Conservation (phyloP, 2,329 filamentous ascomycete species). For the Diaporthe destruens region DNA sequence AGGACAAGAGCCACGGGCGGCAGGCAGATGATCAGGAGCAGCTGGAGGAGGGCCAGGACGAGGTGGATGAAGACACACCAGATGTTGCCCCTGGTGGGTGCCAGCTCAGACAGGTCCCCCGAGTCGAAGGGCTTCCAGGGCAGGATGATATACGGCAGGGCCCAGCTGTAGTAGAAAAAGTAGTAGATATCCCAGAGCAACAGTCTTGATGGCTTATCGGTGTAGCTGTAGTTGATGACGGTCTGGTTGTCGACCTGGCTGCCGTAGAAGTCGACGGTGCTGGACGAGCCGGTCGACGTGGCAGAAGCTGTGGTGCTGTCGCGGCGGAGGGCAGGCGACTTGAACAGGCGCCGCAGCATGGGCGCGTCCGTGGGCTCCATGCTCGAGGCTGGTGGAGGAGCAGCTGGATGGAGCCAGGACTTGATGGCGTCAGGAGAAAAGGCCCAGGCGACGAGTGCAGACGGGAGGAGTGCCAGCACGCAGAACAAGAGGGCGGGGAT, state of each 20-base stretch:
- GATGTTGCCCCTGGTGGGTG: constrained; percentile 68
- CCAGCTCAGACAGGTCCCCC: constrained; percentile 73
- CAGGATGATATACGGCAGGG: constrained; percentile 71
- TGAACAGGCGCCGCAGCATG: constrained; percentile 11
- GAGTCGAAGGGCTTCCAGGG: constrained; percentile 67
- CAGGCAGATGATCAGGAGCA: constrained; percentile 69
- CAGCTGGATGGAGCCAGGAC: constrained; percentile 4
- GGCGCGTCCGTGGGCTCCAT: constrained; percentile 23
- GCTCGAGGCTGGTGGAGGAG: constrained; percentile 10
- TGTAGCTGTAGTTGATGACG: constrained; percentile 73
- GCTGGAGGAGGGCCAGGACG: constrained; percentile 70
- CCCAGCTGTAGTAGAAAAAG: constrained; percentile 67
- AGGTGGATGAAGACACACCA: constrained; percentile 69
- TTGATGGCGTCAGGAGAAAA: background rate
- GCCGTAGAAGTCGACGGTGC: constrained; percentile 60
- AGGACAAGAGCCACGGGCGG: constrained; percentile 60
- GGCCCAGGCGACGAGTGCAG: background rate
- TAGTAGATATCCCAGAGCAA: constrained; percentile 66
- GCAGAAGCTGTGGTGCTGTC: constrained; percentile 8
- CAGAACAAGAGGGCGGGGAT: constrained; percentile 5
- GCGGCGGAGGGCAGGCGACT: constrained; percentile 18
- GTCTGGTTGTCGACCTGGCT: constrained; percentile 69
- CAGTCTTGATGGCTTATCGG: constrained; percentile 65
- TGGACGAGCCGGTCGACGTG: background rate
- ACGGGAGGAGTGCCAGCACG: constrained; percentile 7